Evolutionary conservation across 371 early-diverging fungal species (phyloP), one percentile per base, ranked within the genome.

Genomic region (Batkoa obscura): DNA sequence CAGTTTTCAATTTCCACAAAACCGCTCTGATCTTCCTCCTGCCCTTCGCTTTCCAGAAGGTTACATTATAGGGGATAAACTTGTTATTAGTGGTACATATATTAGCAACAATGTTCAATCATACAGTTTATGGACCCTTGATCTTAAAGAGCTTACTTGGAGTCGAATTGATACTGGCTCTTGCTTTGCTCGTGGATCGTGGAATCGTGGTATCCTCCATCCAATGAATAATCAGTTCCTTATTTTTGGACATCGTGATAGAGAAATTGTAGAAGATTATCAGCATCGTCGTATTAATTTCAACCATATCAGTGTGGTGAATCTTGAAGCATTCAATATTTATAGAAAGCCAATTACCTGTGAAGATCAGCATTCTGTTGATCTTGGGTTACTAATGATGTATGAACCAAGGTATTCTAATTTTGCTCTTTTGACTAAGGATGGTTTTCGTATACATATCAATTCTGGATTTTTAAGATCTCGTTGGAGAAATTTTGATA

Each of bases 11-110:
- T 55, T 43, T 33, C 31, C 43, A 4, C 13, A 8, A 33, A 9
- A 74, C 0, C 83, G 83, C 17, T 64, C 66, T 3, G 52, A 63
- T 6, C 59, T 80, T 47, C 88, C 88, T 13, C 86, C 86, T 1
- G 86, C 85, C 2, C 70, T 87, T 49, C 76, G 88, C 13, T 87
- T 87, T 53, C 88, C 88, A 6, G 75, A 77, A 13, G 79, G 76
- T 0, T 67, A 72, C 43, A 59, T 79, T 15, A 60, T 80, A 2
- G 83, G 84, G 13, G 82, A 82, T 58, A 78, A 81, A 34, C 58
- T 86, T 58, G 60, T 87, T 0, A 66, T 87, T 60, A 75, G 83
- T 2, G 88, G 88, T 39, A 85, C 83, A 37, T 78, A 77, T 53
- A 72, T 84, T 3, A 79, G 78, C 4, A 74, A 74, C 34, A 75